Base-by-base conservation (phyloP, 345 rosid genomes). In the Eucalyptus brandiana region DNA sequence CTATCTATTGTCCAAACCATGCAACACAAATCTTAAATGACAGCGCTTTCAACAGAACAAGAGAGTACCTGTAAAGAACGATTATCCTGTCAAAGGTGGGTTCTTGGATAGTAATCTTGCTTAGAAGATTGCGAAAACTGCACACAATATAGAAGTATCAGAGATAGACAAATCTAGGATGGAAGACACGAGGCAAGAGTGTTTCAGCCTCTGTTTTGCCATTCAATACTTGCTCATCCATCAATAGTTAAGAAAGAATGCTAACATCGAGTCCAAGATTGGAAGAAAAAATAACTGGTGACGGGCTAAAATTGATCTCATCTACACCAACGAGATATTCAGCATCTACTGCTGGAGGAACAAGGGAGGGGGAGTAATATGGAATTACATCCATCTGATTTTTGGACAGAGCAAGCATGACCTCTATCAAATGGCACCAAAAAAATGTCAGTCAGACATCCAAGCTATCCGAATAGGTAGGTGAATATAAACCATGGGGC, bases 31-130 rank as follows among this genome's bases (percentile, higher is more conserved):
- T 28, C n/a, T 58, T 76, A 87, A 76, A n/a, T 58, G 49, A n/a
- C 49, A 28, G 86, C 32, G 30, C 80, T 67, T 23, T 34, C 47
- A 58, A 90, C 89, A 54, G 56, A 54, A 37, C 28, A 87, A 67
- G 32, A 85, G 65, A 40, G 87, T 91, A 97, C 99, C 99, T 94
- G 94, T 97, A 97, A 87, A 97, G 94, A 87, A 97, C 99, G 86
- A 97, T 97, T 45, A 97, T 97, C 96, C 99, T 95, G 90, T 97
- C 98, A 89, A 97, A 97, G 48, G 99, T 94, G 67, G 99, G 99
- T 81, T 97, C 99, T 89, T 97, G 99, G 92, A 97, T 95, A 15
- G 96, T 94, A 90, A 94, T 94, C 95, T 94, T 95, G 92, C 95
- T 92, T 91, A 94, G 91, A 91, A 97, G 93, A 91, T 93, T 95